Conservation (phyloP, 176 grass and related monocot species). For the Phoenix dactylifera region DNA sequence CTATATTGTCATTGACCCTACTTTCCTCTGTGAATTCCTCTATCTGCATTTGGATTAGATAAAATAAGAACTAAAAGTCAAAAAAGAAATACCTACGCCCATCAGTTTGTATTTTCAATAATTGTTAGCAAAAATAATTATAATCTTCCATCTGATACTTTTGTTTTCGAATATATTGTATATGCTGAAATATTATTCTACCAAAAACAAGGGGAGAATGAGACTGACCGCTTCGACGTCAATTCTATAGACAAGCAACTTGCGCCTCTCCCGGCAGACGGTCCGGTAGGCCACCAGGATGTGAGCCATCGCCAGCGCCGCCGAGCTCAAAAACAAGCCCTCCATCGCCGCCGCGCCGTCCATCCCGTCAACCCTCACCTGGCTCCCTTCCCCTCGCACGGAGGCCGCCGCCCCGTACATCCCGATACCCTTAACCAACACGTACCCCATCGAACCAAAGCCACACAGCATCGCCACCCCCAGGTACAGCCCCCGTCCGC, state of each 20-base stretch:
- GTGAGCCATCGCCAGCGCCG: slow-evolving; percentile 16
- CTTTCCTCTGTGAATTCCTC: too few species aligned
- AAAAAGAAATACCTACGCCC: too few species aligned
- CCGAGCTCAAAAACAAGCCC: slow-evolving; percentile 7
- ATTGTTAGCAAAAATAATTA: too few species aligned
- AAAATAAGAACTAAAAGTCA: too few species aligned
- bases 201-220: too few species aligned
- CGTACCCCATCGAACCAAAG: slow-evolving; percentile 7
- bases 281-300: slow-evolving; percentile 12
- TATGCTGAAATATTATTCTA: too few species aligned
- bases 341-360: slow-evolving; percentile 2
- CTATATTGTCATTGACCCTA: too few species aligned
- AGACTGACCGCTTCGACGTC: slow-evolving; percentile 13
- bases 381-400: neutral
- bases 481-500: slow-evolving; percentile 9
- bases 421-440: neutral
- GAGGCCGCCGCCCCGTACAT: neutral
- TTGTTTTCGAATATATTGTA: too few species aligned
- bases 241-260: slow-evolving; percentile 20
- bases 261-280: slow-evolving; percentile 18
- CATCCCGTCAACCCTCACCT: neutral
- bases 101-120: too few species aligned
- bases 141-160: too few species aligned
- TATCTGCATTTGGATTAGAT: too few species aligned
- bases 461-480: slow-evolving; percentile 1